Evolutionary conservation across 1,139 yeast genomes (phyloP).

Genomic region (Blastobotrys arbuscula): DNA sequence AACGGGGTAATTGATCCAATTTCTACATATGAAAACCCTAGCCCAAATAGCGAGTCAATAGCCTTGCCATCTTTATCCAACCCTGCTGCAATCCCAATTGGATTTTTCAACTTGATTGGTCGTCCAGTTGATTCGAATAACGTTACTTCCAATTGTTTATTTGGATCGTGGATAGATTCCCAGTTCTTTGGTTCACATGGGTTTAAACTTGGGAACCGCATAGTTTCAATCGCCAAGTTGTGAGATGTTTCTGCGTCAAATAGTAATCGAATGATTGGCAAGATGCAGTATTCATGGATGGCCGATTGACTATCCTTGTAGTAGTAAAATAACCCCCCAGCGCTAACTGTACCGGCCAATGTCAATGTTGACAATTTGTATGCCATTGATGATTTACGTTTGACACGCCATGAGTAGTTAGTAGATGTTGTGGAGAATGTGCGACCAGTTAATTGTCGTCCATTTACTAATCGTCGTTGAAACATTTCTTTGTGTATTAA

Average conservation of each 20-base stretch:
- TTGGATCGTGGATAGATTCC: slow-evolving; percentile 32
- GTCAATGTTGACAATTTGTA: slow-evolving; percentile 25
- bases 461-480: no score
- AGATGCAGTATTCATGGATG: slow-evolving; percentile 68
- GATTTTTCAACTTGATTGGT: slow-evolving; percentile 49
- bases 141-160: slow-evolving; percentile 27
- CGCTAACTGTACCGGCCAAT: slow-evolving; percentile 36
- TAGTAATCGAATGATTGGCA: slow-evolving; percentile 67
- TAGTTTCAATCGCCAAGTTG: slow-evolving; percentile 58
- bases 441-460: neutral
- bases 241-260: slow-evolving; percentile 87
- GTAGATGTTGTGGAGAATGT: neutral
- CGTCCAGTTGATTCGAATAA: slow-evolving; percentile 28
- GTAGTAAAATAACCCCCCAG: slow-evolving; percentile 34
- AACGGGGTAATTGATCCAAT: slow-evolving; percentile 90
- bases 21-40: slow-evolving; percentile 88
- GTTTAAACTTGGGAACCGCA: slow-evolving; percentile 46
- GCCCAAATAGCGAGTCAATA: slow-evolving; percentile 69
- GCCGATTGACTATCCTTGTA: slow-evolving; percentile 74
- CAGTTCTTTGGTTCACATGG: slow-evolving; percentile 30
- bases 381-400: slow-evolving; percentile 16
- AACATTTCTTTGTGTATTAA: slow-evolving; percentile 1
- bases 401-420: neutral
- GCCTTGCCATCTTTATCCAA: slow-evolving; percentile 93
- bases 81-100: slow-evolving; percentile 94